Evolutionary conservation across 1,284 basidiomycete genomes (phyloP), one percentile per base, ranked within the genome.

Genomic region (Heterobasidion irregulare): DNA sequence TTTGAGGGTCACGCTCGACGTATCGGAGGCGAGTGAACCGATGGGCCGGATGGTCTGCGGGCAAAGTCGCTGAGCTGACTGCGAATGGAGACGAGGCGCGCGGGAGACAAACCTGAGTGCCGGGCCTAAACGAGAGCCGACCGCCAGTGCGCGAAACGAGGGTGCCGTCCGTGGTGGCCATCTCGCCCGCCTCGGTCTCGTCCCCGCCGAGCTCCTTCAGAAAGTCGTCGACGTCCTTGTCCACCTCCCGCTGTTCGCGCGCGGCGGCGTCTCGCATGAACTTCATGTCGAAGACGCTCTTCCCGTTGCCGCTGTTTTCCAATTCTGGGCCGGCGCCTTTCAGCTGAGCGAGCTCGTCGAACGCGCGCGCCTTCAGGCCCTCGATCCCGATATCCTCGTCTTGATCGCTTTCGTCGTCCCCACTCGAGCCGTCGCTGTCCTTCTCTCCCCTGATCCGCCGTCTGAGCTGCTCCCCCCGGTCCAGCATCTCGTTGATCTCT

Each of bases 181-280:
- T 65, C 66, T 68, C 70, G 0, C 69, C 72, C 8, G 71, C 72
- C 8, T 70, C 72, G 46, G 10, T 7, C 2, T 71, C 72, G 8
- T 71, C 72, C 8, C 70, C 72, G 45, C 80, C 81, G 64, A 94
- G 74, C 63, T 92, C 87, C 58, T 73, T 74, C 56, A 83, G 71
- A 57, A 93, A 82, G 60, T 90, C 87, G 56, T 88, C 86, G 10
- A 80, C 82, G 59, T 82, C 78, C 55, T 76, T 76, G 56, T 84
- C 75, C 0, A 81, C 80, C 53, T 75, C 77, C 13, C 69, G 74
- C 63, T 82, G 75, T 56, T 84, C 79, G 60, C 90, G 77, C 12
- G 82, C 82, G 72, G 87, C 84, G 0, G 91, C 93, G 57, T 94
- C 88, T 67, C 89, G 85, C 94, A 97, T 97, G 70, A 97, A 97